Base-by-base conservation (phyloP, 2,329 filamentous ascomycete species). In the Penicillium brasilianum region DNA sequence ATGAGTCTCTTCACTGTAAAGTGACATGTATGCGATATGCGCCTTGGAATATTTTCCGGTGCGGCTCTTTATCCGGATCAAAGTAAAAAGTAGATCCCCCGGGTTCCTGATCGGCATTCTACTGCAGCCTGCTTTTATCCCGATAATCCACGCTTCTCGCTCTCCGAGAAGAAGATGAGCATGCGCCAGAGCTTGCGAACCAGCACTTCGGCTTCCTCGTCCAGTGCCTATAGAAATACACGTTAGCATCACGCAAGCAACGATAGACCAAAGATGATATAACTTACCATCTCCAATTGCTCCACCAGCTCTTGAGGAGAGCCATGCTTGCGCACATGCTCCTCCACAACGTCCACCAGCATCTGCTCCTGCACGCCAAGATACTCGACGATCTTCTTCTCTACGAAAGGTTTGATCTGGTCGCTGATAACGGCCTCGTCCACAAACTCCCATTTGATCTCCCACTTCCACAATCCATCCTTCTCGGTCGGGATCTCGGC, bases 181-280 rank as follows among this genome's bases (percentile, higher is more conserved):
- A 98, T 96, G 54, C 94, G 88, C 95, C 95, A 99, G 37, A 99
- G 85, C 81, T 97, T 98, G 86, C 92, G 96, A 53, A 98, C 93
- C 67, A 99, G 81, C 28, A 91, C 89, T 77, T 97, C 93, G 11
- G 93, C 93, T 74, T 98, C 95, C 72, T 99, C 95, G 73, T 97
- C 95, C 64, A 99, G 83, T 46, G 92, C 92, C 88, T 94, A 62
- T 64, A 25, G 59, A 46, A 58, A 3, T 2, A 25, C 5, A 10
- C 14, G 68, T 83, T 75, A 83, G 77, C 63, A 3, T 30, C 36
- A 46, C 36, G 13, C 16, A 20, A 44, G 14, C 9, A 51, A 4
- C 20, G 28, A 60, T 6, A 62, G 43, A 54, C 54, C 28, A 46
- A 49, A 8, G 5, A 51, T 28, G 34, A 48, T 28, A 52, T 60